Base-by-base conservation (phyloP, 805 yeast genomes). In the Brettanomyces nanus region DNA sequence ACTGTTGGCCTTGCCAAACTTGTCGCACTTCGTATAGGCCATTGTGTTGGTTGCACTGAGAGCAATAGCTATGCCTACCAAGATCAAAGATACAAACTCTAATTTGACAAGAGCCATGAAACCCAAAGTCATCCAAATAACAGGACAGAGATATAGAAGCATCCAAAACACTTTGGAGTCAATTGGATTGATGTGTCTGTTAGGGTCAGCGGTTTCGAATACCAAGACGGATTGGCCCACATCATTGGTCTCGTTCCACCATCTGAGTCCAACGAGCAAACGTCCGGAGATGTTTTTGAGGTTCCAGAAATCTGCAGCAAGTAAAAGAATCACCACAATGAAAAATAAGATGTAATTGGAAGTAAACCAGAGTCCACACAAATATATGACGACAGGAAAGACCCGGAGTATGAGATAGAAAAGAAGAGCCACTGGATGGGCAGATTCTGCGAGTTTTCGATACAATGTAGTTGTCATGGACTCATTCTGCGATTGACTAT, bases 241-340 rank as follows among this genome's bases (percentile, higher is more conserved):
- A 15, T 63, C 66, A 21, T 71, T 66, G 0, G 87, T 69, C 55
- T 90, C 97, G 56, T 90, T 92, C 96, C 97, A 90, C 98, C 98
- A 90, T 46, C 94, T 71, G 45, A 92, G 68, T 0, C 97, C 97
- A 4, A 92, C 97, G 39, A 90, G 61, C 40, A 85, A 70, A 41
- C 97, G 66, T 1, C 98, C 98, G 17, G 95, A 69, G 19, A 90
- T 83, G 59, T 90, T 90, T 55, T 90, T 92, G 19, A 85, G 77
- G 53, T 85, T 82, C 94, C 97, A 90, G 53, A 90, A 90, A 58
- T 90, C 98, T 1, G 86, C 85, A 0, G 95, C 84, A 17, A 85
- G 68, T 15, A 87, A 62, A 14, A 92, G 63, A 2, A 89, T 75
- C 18, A 86, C 78, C 5, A 77, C 57, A 13, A 90, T 87, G 66